phyloP scores from a whole-genome alignment of 2,329 filamentous ascomycete genomes.

The Endothia cerciana region DNA sequence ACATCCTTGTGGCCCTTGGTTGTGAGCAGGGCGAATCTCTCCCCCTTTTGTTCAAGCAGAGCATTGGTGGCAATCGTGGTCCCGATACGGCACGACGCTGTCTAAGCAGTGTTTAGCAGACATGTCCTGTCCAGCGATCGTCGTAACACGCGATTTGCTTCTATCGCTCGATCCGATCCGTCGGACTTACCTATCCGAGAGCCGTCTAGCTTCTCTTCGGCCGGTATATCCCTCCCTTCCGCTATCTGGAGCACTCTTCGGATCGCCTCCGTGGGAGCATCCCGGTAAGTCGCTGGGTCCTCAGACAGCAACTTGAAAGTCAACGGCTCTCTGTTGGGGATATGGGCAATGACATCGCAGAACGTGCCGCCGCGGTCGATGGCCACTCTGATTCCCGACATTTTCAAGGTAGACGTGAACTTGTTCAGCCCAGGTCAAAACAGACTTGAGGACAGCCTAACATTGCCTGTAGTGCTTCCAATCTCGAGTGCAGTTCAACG shows the following conservation, averaged over 20 bases:
- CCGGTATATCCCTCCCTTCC: slow-evolving; percentile 59
- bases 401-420: background rate
- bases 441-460: background rate
- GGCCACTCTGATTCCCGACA: slow-evolving; percentile 36
- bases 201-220: slow-evolving; percentile 39
- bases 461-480: too few species aligned
- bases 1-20: slow-evolving; percentile 74
- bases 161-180: background rate
- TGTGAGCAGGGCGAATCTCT: slow-evolving; percentile 70
- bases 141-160: too few species aligned
- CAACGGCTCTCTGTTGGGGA: slow-evolving; percentile 68
- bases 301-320: slow-evolving; percentile 77
- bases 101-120: slow-evolving; percentile 33
- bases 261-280: slow-evolving; percentile 73
- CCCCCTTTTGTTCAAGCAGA: slow-evolving; percentile 73
- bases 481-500: too few species aligned
- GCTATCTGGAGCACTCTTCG: slow-evolving; percentile 66
- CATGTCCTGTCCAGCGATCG: background rate
- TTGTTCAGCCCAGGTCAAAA: background rate
- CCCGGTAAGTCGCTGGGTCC: slow-evolving; percentile 71
- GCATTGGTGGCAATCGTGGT: slow-evolving; percentile 79
- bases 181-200: slow-evolving; percentile 38
- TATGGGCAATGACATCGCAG: slow-evolving; percentile 70
- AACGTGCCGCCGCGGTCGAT: slow-evolving; percentile 72
- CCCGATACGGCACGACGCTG: slow-evolving; percentile 74